Evolutionary conservation across 2,329 filamentous ascomycete species (phyloP).

Genomic region (Colletotrichum melonis): DNA sequence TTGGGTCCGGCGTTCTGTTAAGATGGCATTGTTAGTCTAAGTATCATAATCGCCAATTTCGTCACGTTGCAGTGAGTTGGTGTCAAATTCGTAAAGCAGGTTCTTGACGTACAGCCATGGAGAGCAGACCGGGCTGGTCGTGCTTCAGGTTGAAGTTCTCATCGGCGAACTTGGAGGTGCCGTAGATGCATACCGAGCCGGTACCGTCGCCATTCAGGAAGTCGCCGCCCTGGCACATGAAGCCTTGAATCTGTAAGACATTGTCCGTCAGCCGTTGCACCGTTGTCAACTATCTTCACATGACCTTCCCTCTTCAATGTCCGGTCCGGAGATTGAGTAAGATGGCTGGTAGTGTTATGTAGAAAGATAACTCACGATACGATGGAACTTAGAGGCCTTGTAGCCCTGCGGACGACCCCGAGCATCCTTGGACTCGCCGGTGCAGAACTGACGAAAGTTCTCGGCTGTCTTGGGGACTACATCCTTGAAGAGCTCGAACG

Average conservation of each 20-base stretch:
- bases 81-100: neutral
- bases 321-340: neutral
- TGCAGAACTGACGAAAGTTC: slow-evolving; percentile 98
- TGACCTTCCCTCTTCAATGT: neutral
- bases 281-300: neutral
- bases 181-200: slow-evolving; percentile 89
- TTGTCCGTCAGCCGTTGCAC: neutral
- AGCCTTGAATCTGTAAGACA: slow-evolving; percentile 80
- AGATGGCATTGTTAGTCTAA: neutral
- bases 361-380: slow-evolving; percentile 73
- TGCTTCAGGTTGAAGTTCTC: slow-evolving; percentile 90
- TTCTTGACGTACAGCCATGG: slow-evolving; percentile 82
- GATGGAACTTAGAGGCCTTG: slow-evolving; percentile 94
- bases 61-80: neutral
- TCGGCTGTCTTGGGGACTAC: slow-evolving; percentile 89
- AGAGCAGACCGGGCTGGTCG: slow-evolving; percentile 82
- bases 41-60: neutral
- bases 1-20: slow-evolving; percentile 86
- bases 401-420: slow-evolving; percentile 88
- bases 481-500: slow-evolving; percentile 90
- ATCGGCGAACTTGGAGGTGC: slow-evolving; percentile 84
- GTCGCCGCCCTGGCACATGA: slow-evolving; percentile 98
- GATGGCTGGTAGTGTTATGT: neutral
- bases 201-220: slow-evolving; percentile 95
- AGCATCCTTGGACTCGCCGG: slow-evolving; percentile 86